A percentile compares a stretch with the other conserved stretches of the same genome.
Conservation (phyloP, 805 yeast species). For the Isabelozyma heimii region DNA sequence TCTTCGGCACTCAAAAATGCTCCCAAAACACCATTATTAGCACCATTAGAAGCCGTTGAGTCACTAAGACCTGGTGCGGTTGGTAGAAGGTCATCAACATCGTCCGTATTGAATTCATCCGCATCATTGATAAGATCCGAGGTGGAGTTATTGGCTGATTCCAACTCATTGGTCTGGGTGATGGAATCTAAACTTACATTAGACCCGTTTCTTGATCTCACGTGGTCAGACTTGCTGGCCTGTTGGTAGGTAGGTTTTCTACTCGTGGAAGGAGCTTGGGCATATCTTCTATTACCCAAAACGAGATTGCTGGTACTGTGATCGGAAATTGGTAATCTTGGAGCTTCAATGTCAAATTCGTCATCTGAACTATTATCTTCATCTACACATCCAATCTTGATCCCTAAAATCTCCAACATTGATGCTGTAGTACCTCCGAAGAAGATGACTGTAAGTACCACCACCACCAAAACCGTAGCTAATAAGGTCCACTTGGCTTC, state of each 20-base stretch:
- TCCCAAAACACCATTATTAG: conserved; percentile 31
- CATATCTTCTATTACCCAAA: conserved; percentile 16
- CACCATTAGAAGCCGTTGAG: conserved; percentile 2
- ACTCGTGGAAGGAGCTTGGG: conserved; percentile 5
- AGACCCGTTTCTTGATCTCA: conserved; percentile 30
- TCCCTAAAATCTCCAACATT: conserved; percentile 93
- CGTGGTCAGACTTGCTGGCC: conserved; percentile 6
- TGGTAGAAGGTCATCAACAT: conserved; percentile 36
- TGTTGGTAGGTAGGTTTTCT: background rate
- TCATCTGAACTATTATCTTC: conserved; percentile 79
- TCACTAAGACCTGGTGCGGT: conserved; percentile 5
- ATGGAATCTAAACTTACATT: conserved; percentile 21
- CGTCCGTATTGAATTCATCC: conserved; percentile 24
- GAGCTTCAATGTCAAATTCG: conserved; percentile 89
- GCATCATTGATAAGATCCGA: conserved; percentile 20
- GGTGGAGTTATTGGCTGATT: conserved; percentile 12
- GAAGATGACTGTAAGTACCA: conserved; percentile 89
- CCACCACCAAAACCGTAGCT: conserved; percentile 96
- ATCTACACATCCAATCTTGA: conserved; percentile 85
- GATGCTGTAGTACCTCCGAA: conserved; percentile 99
- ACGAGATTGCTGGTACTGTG: conserved; percentile 4
- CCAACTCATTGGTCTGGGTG: conserved; percentile 1
- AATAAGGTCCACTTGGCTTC: conserved; percentile 82
- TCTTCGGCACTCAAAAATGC: conserved; percentile 57
- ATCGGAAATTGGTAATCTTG: conserved; percentile 33